Evolutionary conservation across 2,329 filamentous ascomycete genomes (phyloP).

Genomic region (Plectosphaerella plurivora): DNA sequence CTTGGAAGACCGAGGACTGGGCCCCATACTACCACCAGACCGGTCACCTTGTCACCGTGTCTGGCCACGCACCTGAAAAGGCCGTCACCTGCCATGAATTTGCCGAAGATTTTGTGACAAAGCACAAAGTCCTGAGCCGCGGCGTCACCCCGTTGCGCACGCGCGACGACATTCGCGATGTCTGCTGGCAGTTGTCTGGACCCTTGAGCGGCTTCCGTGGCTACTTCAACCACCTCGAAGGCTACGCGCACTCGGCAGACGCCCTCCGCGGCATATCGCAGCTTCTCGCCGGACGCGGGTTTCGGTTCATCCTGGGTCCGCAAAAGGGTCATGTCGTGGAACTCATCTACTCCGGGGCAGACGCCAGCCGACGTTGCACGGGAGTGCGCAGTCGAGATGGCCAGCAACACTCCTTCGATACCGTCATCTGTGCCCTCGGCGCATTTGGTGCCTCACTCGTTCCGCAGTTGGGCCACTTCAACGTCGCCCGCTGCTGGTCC

Average conservation of each 20-base stretch:
- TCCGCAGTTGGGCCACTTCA: slow-evolving; percentile 42
- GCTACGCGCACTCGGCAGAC: slow-evolving; percentile 52
- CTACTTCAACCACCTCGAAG: slow-evolving; percentile 53
- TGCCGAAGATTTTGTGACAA: slow-evolving; percentile 21
- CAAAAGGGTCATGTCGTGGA: not conserved
- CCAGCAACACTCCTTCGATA: not conserved
- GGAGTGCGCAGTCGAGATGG: not conserved
- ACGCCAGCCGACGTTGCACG: not conserved
- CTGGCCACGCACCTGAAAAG: slow-evolving; percentile 40
- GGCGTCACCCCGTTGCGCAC: slow-evolving; percentile 3
- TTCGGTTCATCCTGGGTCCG: slow-evolving; percentile 30
- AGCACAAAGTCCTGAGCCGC: slow-evolving; percentile 22
- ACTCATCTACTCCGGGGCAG: not conserved
- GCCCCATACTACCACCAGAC: slow-evolving; percentile 43
- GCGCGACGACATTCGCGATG: slow-evolving; percentile 32
- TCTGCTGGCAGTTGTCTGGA: slow-evolving; percentile 44
- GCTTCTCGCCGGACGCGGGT: slow-evolving; percentile 28
- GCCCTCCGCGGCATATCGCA: slow-evolving; percentile 42
- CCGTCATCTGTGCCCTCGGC: slow-evolving; percentile 46
- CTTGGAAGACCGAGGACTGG: slow-evolving; percentile 48
- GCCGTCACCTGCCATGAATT: slow-evolving; percentile 36
- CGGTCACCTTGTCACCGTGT: slow-evolving; percentile 41
- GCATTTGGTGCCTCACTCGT: slow-evolving; percentile 41
- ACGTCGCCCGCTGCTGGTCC: slow-evolving; percentile 53
- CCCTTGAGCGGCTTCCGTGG: slow-evolving; percentile 49